phyloP scores from a whole-genome alignment of 2,329 filamentous ascomycete species.

The Neonectria coccinea region DNA sequence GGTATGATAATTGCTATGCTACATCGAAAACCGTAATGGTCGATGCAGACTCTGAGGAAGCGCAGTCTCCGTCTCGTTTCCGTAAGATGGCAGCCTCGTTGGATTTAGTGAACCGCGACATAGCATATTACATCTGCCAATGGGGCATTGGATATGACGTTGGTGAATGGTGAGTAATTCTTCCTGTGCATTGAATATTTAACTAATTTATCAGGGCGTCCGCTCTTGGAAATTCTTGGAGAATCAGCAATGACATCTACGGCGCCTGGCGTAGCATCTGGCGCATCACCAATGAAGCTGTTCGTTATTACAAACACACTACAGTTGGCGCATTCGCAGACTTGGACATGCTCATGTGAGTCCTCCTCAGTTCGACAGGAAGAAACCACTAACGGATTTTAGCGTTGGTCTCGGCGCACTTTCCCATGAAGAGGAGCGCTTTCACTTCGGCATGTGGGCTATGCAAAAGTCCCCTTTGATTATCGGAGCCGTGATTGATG shows the following conservation, averaged over 20 bases:
- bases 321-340: constrained; percentile 62
- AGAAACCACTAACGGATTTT: neutral
- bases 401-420: constrained; percentile 61
- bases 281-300: constrained; percentile 64
- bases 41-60: constrained; percentile 53
- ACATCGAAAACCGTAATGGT: constrained; percentile 57
- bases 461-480: constrained; percentile 63
- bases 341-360: constrained; percentile 64
- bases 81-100: constrained; percentile 60
- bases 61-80: constrained; percentile 56
- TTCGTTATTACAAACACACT: constrained; percentile 59
- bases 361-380: rapidly evolving
- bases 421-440: constrained; percentile 60
- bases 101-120: constrained; percentile 52
- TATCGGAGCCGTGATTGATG: constrained; percentile 59
- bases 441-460: constrained; percentile 65
- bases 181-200: rapidly evolving
- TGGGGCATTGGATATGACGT: constrained; percentile 64
- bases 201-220: constrained; percentile 50
- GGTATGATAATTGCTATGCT: constrained; percentile 63
- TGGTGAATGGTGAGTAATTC: constrained; percentile 53
- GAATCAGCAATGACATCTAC: constrained; percentile 67
- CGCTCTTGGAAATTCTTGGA: constrained; percentile 59
- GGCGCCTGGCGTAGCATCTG: constrained; percentile 63
- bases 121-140: constrained; percentile 64